phyloP scores from a whole-genome alignment of 2,329 filamentous ascomycete genomes.

The Diaporthe citri region DNA sequence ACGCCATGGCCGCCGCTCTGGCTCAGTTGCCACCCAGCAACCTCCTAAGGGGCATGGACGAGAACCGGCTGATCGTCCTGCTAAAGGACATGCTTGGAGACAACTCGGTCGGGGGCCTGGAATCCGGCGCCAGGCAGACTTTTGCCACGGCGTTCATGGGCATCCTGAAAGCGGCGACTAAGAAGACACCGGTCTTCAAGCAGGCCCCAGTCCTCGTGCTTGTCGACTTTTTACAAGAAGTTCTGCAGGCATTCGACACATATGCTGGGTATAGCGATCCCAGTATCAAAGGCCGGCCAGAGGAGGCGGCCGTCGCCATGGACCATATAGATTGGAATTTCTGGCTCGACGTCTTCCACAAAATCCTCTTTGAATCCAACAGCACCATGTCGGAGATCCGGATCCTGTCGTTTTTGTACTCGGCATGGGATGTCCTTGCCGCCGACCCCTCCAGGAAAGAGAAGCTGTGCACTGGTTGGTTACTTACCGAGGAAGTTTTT shows the following conservation, averaged over 20 bases:
- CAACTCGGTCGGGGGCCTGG: slow-evolving; percentile 51
- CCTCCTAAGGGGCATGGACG: slow-evolving; percentile 83
- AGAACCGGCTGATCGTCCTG: slow-evolving; percentile 86
- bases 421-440: slow-evolving; percentile 80
- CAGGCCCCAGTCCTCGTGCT: slow-evolving; percentile 87
- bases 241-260: slow-evolving; percentile 72
- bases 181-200: slow-evolving; percentile 83
- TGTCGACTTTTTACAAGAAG: slow-evolving; percentile 92
- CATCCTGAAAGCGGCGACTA: slow-evolving; percentile 79
- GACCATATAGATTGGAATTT: slow-evolving; percentile 82
- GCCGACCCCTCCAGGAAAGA: slow-evolving; percentile 76
- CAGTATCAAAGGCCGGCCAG: slow-evolving; percentile 2
- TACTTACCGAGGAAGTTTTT: slow-evolving; percentile 81
- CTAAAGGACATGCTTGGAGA: slow-evolving; percentile 81
- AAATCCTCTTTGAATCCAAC: slow-evolving; percentile 80
- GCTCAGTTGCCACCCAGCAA: slow-evolving; percentile 74
- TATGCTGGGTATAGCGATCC: slow-evolving; percentile 54
- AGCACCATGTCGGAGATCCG: slow-evolving; percentile 93
- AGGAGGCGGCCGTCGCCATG: slow-evolving; percentile 36
- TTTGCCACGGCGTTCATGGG: slow-evolving; percentile 82
- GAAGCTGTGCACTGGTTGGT: slow-evolving; percentile 78
- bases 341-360: slow-evolving; percentile 84
- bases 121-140: slow-evolving; percentile 67
- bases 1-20: slow-evolving; percentile 75
- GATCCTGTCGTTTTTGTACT: slow-evolving; percentile 84